A percentile compares a stretch with the other conserved stretches of the same genome.
Evolutionary conservation across 1,139 yeast species (phyloP).

Genomic region (Kodamaea alishanica): DNA sequence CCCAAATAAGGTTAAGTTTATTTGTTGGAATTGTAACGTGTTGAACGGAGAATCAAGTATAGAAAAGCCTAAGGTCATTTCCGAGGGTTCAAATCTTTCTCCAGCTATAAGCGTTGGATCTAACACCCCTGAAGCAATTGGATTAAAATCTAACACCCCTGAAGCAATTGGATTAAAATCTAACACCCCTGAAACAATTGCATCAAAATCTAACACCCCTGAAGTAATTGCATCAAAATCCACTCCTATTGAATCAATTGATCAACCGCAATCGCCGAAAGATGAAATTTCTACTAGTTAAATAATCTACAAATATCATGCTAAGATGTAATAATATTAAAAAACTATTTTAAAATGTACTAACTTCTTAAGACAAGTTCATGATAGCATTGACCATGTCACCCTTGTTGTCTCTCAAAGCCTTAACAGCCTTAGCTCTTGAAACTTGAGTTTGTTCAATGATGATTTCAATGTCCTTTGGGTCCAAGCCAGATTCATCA

Average conservation of each 20-base stretch:
- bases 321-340: not conserved
- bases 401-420: slow-evolving; percentile 83
- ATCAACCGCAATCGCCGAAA: too few species aligned
- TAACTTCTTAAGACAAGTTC: slow-evolving; percentile 59
- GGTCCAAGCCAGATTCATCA: slow-evolving; percentile 76
- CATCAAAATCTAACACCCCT: too few species aligned
- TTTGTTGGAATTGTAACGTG: slow-evolving; percentile 71
- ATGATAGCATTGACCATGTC: slow-evolving; percentile 95
- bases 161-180: too few species aligned
- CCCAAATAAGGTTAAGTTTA: slow-evolving; percentile 55
- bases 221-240: too few species aligned
- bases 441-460: slow-evolving; percentile 88
- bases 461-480: slow-evolving; percentile 76
- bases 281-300: not conserved
- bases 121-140: too few species aligned
- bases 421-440: slow-evolving; percentile 85
- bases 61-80: not conserved
- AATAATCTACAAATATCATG: not conserved
- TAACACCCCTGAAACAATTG: too few species aligned
- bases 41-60: slow-evolving; percentile 39
- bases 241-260: too few species aligned
- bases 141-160: too few species aligned
- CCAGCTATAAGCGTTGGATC: too few species aligned
- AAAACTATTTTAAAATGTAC: not conserved
- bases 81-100: too few species aligned